Evolutionary conservation across 805 yeast genomes (phyloP), one percentile per base, ranked within the genome.

Genomic region (Metschnikowia vanudenii): DNA sequence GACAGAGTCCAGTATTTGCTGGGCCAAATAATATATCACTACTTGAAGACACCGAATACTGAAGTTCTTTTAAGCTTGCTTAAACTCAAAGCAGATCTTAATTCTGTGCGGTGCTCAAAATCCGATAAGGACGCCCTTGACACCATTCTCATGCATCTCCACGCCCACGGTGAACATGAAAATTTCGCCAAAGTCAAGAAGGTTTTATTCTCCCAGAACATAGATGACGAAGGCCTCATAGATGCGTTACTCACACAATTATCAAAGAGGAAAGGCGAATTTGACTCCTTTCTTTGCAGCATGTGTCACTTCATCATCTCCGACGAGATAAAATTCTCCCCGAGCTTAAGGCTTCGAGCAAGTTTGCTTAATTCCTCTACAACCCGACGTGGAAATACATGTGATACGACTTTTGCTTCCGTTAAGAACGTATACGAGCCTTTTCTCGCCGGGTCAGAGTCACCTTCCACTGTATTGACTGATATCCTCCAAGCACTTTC

Each of bases 1-100:
- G 40, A 44, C 17, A 35, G 52, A 10, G 39, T 51, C 4, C 57
- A 51, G 40, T 29, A 19, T 8, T 26, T 28, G 19, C 29, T 28
- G 1, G 18, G 39, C 14, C 20, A 34, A 13, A 17, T 39, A 6
- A 36, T 47, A 3, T 26, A 34, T 37, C n/a, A 32, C 44, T 17
- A 33, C 38, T 18, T 42, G 2, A 20, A 17, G n/a, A n/a, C 38
- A 3, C 39, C 47, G 3, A 22, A 35, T 11, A 34, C 45, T 2
- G 52, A 50, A 1, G 22, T 46, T 1, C 28, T 42, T 17, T 35
- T 67, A 31, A 46, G 41, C 12, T 33, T 67, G 34, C 45, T 61
- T 9, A 59, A 56, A 41, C 50, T 66, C 18, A 46, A 58, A n/a
- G 14, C 51, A 31, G 68, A 65, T n/a, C 53, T 69, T 36, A 39